These are phyloP conservation scores for Camelina hispida DNA, from an alignment of 345 rosid genomes.

Conservation along the genomic window DNA sequence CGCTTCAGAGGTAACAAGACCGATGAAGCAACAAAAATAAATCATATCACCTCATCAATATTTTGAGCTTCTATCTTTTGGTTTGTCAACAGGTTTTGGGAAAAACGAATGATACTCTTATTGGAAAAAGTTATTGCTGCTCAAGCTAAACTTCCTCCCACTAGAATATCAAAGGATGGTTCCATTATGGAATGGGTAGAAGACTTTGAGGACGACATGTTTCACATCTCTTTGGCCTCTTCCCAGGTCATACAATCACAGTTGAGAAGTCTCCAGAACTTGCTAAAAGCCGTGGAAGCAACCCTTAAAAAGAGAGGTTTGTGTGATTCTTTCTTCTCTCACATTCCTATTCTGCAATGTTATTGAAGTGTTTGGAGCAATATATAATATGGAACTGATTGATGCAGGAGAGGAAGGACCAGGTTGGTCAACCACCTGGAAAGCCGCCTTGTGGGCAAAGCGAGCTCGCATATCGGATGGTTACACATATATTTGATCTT, in stretches of 20 bases:
- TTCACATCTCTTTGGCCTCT: slow-evolving; percentile 92
- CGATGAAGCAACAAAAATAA: slow-evolving; percentile 6
- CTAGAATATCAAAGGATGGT: slow-evolving; percentile 73
- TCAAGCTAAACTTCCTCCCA: slow-evolving; percentile 71
- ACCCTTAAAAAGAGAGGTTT: slow-evolving; percentile 82
- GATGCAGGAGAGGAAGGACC: slow-evolving; percentile 91
- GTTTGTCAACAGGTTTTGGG: slow-evolving; percentile 62
- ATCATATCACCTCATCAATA: not conserved
- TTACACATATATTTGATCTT: slow-evolving; percentile 69
- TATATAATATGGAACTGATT: slow-evolving; percentile 3
- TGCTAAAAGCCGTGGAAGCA: slow-evolving; percentile 70
- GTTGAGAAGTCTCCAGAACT: slow-evolving; percentile 69
- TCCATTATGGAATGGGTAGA: slow-evolving; percentile 98
- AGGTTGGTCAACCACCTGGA: slow-evolving; percentile 96
- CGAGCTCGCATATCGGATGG: slow-evolving; percentile 73
- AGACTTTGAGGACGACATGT: slow-evolving; percentile 90
- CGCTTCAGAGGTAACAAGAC: slow-evolving; percentile 76
- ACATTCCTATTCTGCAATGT: slow-evolving; percentile 5
- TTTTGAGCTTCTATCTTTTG: slow-evolving; percentile 31
- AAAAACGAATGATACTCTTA: slow-evolving; percentile 55
- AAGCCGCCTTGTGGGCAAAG: slow-evolving; percentile 89
- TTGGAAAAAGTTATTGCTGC: slow-evolving; percentile 61
- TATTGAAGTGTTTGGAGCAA: not conserved
- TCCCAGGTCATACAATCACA: slow-evolving; percentile 86
- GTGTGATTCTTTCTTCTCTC: slow-evolving; percentile 26